A percentile compares a stretch with the other conserved stretches of the same genome.
Evolutionary conservation across 257 asterid genomes (phyloP).

Genomic region (Nicotiana tabacum): DNA sequence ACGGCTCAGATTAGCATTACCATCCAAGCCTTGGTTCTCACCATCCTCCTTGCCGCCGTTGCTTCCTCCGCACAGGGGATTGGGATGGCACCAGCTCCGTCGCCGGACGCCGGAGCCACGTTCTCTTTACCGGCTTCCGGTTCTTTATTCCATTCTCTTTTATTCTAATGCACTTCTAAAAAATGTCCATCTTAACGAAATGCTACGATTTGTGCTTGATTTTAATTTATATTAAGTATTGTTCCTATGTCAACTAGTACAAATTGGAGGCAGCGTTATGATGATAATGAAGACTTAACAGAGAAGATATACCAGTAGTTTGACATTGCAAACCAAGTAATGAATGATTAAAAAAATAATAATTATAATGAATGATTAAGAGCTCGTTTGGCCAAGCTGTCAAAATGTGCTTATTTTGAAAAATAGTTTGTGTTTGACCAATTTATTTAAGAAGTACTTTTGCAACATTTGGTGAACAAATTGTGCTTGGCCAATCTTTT

Average conservation of each 20-base stretch:
- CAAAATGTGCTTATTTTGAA: too few relatives aligned
- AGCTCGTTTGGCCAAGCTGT: too few relatives aligned
- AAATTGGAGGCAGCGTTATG: too few relatives aligned
- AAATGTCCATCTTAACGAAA: not conserved
- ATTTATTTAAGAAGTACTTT: too few relatives aligned
- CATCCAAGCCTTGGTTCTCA: not conserved
- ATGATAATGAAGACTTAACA: not conserved
- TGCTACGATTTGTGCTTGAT: not conserved
- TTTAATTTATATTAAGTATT: too few relatives aligned
- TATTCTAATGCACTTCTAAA: too few relatives aligned
- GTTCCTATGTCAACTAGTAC: not conserved
- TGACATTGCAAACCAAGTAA: not conserved
- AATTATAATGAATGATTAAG: too few relatives aligned
- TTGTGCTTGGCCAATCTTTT: too few relatives aligned
- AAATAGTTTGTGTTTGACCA: too few relatives aligned
- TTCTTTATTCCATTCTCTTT: not conserved
- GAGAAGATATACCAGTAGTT: not conserved
- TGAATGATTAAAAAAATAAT: too few relatives aligned
- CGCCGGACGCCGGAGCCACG: not conserved
- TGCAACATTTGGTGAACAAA: too few relatives aligned
- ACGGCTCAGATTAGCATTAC: not conserved
- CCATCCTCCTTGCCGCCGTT: not conserved
- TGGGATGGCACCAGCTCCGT: not conserved
- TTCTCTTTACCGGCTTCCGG: not conserved
- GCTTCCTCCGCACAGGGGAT: not conserved